Conservation (phyloP, 306 rosid species). For the Rosa chinensis region DNA sequence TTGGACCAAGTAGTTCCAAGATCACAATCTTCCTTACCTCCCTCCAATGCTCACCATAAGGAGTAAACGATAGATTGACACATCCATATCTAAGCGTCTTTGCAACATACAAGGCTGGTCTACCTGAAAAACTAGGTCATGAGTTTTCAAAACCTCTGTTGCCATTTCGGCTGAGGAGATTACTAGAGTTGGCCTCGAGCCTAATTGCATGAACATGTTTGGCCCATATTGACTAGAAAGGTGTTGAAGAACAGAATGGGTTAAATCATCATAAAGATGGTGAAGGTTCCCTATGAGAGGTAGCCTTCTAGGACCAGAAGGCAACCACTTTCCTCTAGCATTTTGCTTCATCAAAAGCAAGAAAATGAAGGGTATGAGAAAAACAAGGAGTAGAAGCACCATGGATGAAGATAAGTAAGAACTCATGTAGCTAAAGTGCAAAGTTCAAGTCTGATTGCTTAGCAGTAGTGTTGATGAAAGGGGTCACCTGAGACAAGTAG, state of each 20-base stretch:
- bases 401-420: neutral
- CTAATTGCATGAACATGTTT: conserved; percentile 49
- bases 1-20: conserved; percentile 25
- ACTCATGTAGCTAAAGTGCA: neutral
- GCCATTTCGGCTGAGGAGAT: conserved; percentile 51
- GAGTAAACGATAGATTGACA: conserved; percentile 26
- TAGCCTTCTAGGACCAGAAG: conserved; percentile 42
- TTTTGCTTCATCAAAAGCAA: conserved; percentile 8
- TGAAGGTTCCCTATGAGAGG: conserved; percentile 61
- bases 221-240: conserved; percentile 43
- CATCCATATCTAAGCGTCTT: conserved; percentile 26
- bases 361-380: conserved; percentile 10
- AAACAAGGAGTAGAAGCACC: conserved; percentile 5
- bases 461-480: no score
- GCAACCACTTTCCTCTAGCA: conserved; percentile 1
- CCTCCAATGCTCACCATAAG: conserved; percentile 40
- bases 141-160: conserved; percentile 42
- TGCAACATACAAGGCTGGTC: conserved; percentile 31
- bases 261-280: conserved; percentile 23
- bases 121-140: conserved; percentile 43
- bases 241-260: conserved; percentile 29
- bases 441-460: no score
- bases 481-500: no score
- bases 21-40: conserved; percentile 26
- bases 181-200: conserved; percentile 34